Base-by-base conservation (phyloP, 2,329 filamentous ascomycete genomes). In the Basipetospora chlamydospora region DNA sequence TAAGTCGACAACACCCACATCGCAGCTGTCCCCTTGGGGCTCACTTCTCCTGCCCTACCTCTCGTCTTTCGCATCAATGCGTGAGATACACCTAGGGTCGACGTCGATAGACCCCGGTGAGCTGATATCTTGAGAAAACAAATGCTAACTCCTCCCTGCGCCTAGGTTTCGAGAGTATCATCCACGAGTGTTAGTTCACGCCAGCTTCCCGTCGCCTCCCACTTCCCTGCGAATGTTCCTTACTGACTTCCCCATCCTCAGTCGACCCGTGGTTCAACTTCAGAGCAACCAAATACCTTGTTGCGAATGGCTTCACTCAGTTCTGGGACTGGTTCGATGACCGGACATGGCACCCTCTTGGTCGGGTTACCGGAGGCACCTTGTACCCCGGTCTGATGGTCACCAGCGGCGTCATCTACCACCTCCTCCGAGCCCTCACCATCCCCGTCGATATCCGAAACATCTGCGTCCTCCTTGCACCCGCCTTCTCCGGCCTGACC, bases 251-350 rank as follows among this genome's bases (percentile, higher is more conserved):
- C 17, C 39, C 28, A 13, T 28, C 35, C 52, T 30, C 55, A 98
- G 88, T 98, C 64, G 90, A 98, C 63, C 90, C 90, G 25, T 98
- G 90, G 90, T 98, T 98, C 67, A 98, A 98, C 63, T 98, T 98
- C 63, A 74, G 90, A 60, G 90, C 90, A 47, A 96, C 90, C 39
- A 96, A 96, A 63, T 96, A 98, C 54, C 74, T 98, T 39, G 84
- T 98, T 39, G 75, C 88, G 54, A 76, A 98, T 77, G 90, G 90
- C 50, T 96, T 98, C 65, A 92, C 94, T 61, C 86, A 82, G 59
- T 98, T 98, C 58, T 98, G 90, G 90, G 88, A 98, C 59, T 98
- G 90, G 90, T 98, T 98, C 55, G 90, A 98, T 61, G 90, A 98
- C 67, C 79, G 90, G 66, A 98, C 90, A 75, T 98, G 90, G 90